These are phyloP conservation scores for Chaetomium globosum DNA, from an alignment of 2,329 filamentous ascomycete species.

Conservation along the genomic window DNA sequence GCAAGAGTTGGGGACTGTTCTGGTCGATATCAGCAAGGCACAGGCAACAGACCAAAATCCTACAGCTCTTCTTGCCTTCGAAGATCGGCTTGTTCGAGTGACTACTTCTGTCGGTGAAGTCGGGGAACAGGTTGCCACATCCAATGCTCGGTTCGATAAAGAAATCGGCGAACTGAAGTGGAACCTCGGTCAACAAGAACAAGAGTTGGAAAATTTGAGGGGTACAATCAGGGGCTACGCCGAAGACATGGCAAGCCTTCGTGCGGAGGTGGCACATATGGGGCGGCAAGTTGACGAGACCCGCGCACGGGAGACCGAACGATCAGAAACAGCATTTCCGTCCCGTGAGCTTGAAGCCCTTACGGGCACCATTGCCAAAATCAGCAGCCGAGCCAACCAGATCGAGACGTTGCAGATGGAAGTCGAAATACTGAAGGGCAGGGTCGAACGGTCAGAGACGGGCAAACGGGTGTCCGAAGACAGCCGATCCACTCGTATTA, in stretches of 20 bases:
- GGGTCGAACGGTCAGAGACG: conserved; percentile 44
- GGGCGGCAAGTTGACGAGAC: conserved; percentile 35
- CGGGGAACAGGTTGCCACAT: conserved; percentile 29
- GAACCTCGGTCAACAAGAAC: conserved; percentile 35
- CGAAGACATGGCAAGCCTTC: conserved; percentile 41
- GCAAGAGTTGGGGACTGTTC: conserved; percentile 39
- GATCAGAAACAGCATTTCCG: conserved; percentile 32
- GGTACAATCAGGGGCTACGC: conserved; percentile 34
- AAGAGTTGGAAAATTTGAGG: conserved; percentile 36
- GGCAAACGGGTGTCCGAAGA: conserved; percentile 19
- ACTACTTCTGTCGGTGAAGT: conserved; percentile 34
- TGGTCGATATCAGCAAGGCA: conserved; percentile 36
- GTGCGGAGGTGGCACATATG: conserved; percentile 40
- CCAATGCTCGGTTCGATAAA: conserved; percentile 31
- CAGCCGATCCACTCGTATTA: neutral
- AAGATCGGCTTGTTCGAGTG: conserved; percentile 36
- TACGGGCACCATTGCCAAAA: conserved; percentile 45
- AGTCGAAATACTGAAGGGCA: conserved; percentile 46
- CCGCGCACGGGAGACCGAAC: conserved; percentile 30
- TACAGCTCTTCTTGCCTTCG: conserved; percentile 31
- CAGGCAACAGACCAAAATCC: conserved; percentile 26
- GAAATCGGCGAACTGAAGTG: conserved; percentile 36
- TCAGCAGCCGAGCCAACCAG: conserved; percentile 45
- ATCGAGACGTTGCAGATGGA: conserved; percentile 49
- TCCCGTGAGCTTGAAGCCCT: conserved; percentile 47